Conservation (phyloP, 2,329 filamentous ascomycete species). For the Penicillium italicum region DNA sequence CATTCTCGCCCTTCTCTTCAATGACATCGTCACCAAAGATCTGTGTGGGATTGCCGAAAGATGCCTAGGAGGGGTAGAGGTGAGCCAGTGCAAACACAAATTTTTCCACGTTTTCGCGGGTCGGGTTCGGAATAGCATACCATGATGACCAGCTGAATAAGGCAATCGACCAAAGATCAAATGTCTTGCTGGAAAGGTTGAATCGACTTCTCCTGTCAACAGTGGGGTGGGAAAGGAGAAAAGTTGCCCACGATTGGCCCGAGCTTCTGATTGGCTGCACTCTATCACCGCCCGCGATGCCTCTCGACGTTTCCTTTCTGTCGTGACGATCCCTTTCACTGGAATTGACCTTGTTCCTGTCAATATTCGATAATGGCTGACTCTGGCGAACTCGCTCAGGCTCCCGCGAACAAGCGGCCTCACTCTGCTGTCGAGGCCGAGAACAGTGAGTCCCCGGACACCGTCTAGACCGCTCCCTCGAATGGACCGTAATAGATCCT, state of each 20-base stretch:
- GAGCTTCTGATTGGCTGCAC: conserved; percentile 21
- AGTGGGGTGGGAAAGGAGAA: conserved; percentile 28
- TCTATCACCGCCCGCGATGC: conserved; percentile 21
- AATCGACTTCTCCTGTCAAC: conserved; percentile 24
- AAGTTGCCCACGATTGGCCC: conserved; percentile 24
- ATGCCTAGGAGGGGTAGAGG: conserved; percentile 26
- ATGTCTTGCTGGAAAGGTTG: conserved; percentile 19
- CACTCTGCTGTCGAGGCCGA: conserved; percentile 54
- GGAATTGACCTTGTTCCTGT: background rate
- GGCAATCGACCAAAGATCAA: conserved; percentile 21
- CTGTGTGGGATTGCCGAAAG: conserved; percentile 74
- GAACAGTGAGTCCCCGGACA: conserved; percentile 30
- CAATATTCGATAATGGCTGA: conserved; percentile 27
- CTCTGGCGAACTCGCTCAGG: conserved; percentile 20
- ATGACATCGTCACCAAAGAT: conserved; percentile 97
- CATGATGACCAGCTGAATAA: conserved; percentile 29
- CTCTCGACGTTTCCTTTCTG: conserved; percentile 13
- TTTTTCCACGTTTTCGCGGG: background rate
- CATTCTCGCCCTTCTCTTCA: conserved; percentile 98
- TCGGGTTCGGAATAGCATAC: conserved; percentile 16
- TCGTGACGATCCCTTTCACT: conserved; percentile 5
- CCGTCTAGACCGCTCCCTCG: conserved; percentile 12
- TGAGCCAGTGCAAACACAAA: conserved; percentile 5
- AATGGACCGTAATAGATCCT: background rate
- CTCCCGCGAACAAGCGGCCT: conserved; percentile 52